phyloP scores from a whole-genome alignment of 208 protist genomes.

The Wallacemonas sp. region DNA sequence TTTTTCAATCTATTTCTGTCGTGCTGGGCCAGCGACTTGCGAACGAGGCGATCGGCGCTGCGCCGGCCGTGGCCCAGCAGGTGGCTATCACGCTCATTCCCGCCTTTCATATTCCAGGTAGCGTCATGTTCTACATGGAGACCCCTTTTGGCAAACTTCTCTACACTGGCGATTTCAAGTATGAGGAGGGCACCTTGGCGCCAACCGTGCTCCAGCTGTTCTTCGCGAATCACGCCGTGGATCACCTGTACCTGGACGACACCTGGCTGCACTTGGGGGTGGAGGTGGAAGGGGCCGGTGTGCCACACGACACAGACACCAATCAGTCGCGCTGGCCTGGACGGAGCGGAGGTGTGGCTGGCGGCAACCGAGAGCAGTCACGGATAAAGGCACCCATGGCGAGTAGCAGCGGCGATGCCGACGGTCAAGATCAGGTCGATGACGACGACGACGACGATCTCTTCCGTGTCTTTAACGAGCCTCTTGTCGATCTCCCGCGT shows the following conservation, averaged over 20 bases:
- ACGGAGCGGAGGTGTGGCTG: no score
- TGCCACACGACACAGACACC: neutral
- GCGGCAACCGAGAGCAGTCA: neutral
- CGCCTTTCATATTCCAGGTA: constrained; percentile 77
- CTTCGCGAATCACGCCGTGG: constrained; percentile 53
- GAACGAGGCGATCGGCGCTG: neutral
- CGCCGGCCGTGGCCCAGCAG: neutral
- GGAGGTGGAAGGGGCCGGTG: neutral
- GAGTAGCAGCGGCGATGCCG: no score
- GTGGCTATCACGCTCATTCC: constrained; percentile 57
- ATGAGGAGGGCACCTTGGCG: constrained; percentile 22
- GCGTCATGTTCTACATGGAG: constrained; percentile 77
- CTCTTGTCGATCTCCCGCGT: neutral
- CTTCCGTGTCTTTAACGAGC: constrained; percentile 12
- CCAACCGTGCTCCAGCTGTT: constrained; percentile 39
- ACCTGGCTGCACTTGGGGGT: constrained; percentile 79
- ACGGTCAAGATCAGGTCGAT: neutral
- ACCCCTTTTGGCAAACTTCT: constrained; percentile 55
- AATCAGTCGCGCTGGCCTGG: neutral
- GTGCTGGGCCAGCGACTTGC: neutral
- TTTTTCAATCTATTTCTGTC: constrained; percentile 12
- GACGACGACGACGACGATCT: constrained; percentile 13
- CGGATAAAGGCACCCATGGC: neutral
- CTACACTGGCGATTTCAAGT: constrained; percentile 87
- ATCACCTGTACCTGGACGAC: constrained; percentile 85